A percentile compares a stretch with the other conserved stretches of the same genome.
These are phyloP conservation scores for Colletotrichum lentis DNA, from an alignment of 2,329 filamentous ascomycete genomes.

Conservation along the genomic window DNA sequence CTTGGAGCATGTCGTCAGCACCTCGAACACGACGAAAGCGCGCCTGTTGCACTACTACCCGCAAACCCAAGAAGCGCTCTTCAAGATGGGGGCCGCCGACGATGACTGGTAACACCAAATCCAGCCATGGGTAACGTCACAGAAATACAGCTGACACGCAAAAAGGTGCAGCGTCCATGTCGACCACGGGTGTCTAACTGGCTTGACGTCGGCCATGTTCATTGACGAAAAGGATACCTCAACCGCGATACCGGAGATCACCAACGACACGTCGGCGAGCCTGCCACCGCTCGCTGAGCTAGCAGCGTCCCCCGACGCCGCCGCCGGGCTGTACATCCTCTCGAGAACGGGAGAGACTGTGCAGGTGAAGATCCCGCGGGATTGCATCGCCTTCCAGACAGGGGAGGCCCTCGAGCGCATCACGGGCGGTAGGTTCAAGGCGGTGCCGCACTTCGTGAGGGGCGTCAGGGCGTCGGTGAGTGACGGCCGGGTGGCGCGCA, in stretches of 20 bases:
- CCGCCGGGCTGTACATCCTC: conserved; percentile 91
- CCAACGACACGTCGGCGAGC: conserved; percentile 42
- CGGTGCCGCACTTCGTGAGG: conserved; percentile 93
- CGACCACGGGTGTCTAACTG: conserved; percentile 90
- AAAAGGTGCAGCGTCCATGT: conserved; percentile 50
- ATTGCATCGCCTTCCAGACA: conserved; percentile 95
- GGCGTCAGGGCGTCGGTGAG: conserved; percentile 69
- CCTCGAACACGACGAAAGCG: conserved; percentile 89
- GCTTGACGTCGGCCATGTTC: conserved; percentile 95
- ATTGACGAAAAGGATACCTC: conserved; percentile 73
- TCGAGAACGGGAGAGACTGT: conserved; percentile 81
- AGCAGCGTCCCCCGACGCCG: conserved; percentile 77
- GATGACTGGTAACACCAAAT: conserved; percentile 86
- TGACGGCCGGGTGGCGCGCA: conserved; percentile 70
- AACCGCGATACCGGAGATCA: conserved; percentile 47
- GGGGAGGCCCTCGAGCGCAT: conserved; percentile 92
- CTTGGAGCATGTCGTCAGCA: conserved; percentile 85
- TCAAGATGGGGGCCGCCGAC: conserved; percentile 56
- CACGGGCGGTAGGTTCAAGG: conserved; percentile 88
- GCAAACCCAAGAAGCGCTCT: conserved; percentile 45
- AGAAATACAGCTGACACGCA: neutral
- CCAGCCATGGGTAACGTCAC: neutral
- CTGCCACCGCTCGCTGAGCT: conserved; percentile 73
- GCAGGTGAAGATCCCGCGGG: conserved; percentile 91
- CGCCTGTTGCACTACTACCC: conserved; percentile 94